Base-by-base conservation (phyloP, 192 early-diverging fungal genomes). In the Gigaspora rosea region DNA sequence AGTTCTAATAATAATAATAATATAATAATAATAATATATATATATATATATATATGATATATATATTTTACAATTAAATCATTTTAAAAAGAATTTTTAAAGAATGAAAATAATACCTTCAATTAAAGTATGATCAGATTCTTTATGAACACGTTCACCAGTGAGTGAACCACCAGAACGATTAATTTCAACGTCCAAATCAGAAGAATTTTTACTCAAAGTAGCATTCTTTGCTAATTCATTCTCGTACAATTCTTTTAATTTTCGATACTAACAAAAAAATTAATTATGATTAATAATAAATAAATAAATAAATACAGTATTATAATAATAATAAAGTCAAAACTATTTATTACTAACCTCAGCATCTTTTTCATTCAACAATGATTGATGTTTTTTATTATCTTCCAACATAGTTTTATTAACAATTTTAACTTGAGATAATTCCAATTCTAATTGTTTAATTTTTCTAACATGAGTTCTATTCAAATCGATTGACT, bases 101-200 rank as follows among this genome's bases (percentile, higher is more conserved):
- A 27, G 27, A 27, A 27, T 27, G 27, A 27, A 27, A 27, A 27
- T 27, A 27, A 27, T 56, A 56, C 52, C 52, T 56, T 56, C 52
- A 56, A 56, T 56, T 56, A 56, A 56, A 56, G 52, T 56, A 56
- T 56, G 52, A 56, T 56, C 52, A 56, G 12, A 18, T 56, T 56
- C 52, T 56, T 56, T 56, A 5, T 56, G 52, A 13, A 56, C 52
- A 56, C 52, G 52, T 56, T 56, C 52, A 12, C 52, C 52, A 56
- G 18, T 15, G 4, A 56, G 52, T 15, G 52, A 18, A 15, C 4
- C 52, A 56, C 18, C 52, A 12, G 52, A 56, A 18, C 4, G 18
- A 56, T 13, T 56, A 56, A n/a, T 41, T 41, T 41, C 41, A 41
- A 41, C 41, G 12, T 56, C 15, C 11, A 13, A 56, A 56, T 56